Evolutionary conservation across 805 yeast genomes (phyloP).

Genomic region (Kazachstania kunashirensis): DNA sequence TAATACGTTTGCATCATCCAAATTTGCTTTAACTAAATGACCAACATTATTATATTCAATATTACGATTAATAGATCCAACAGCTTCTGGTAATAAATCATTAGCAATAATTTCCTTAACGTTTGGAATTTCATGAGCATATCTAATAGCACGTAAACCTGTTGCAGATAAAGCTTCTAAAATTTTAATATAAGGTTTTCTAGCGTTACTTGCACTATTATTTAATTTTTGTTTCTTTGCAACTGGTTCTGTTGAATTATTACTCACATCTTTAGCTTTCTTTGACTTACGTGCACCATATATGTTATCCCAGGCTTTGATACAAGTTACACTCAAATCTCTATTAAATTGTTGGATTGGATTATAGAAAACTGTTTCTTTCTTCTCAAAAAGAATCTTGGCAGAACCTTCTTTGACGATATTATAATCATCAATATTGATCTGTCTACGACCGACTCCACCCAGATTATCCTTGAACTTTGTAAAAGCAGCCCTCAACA

Average conservation of each 20-base stretch:
- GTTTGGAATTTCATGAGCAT: slow-evolving; percentile 81
- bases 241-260: slow-evolving; percentile 1
- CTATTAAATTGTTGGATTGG: slow-evolving; percentile 96
- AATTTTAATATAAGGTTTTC: slow-evolving; percentile 48
- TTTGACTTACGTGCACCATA: slow-evolving; percentile 31
- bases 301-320: slow-evolving; percentile 74
- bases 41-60: slow-evolving; percentile 54
- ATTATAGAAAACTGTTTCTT: slow-evolving; percentile 82
- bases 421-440: slow-evolving; percentile 31
- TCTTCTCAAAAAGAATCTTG: slow-evolving; percentile 68
- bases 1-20: slow-evolving; percentile 83
- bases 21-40: slow-evolving; percentile 51
- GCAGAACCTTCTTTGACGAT: slow-evolving; percentile 74
- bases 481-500: slow-evolving; percentile 23
- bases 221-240: slow-evolving; percentile 25
- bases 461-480: slow-evolving; percentile 13
- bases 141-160: slow-evolving; percentile 87
- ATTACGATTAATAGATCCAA: slow-evolving; percentile 64
- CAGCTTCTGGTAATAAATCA: slow-evolving; percentile 82
- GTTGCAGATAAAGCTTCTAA: slow-evolving; percentile 92
- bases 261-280: slow-evolving; percentile 17
- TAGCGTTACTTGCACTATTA: slow-evolving; percentile 14
- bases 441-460: not conserved
- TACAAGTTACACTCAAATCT: slow-evolving; percentile 76
- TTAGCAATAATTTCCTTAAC: slow-evolving; percentile 74